Base-by-base conservation (phyloP, 352 stramenopile species). In the Peronospora farinosa region DNA sequence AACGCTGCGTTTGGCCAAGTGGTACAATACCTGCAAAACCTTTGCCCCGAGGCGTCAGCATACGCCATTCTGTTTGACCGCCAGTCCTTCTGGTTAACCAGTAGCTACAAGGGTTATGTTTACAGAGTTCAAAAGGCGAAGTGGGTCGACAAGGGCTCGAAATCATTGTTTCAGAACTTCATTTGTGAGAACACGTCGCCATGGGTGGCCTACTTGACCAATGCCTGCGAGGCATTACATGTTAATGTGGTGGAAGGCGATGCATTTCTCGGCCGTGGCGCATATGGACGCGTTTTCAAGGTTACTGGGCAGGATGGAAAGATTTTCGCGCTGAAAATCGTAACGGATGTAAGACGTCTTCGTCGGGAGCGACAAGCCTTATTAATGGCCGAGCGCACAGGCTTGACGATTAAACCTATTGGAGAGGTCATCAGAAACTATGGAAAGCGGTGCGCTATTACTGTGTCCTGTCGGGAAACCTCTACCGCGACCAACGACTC, bases 1-100 rank as follows among this genome's bases (percentile, higher is more conserved):
- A 28, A 54, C 51, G 58, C 51, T 58, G 58, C 45, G 46, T 67
- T 62, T 63, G 58, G 52, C 13, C 51, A 58, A 62, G 50, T 68
- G 37, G 40, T 51, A 39, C 59, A 48, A 55, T 64, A 64, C 51
- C 37, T 63, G 38, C 35, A 54, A 45, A 52, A 53, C 27, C 27
- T 65, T 56, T 44, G 12, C 41, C 51, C 39, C 23, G 8, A 62
- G 2, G 47, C 4, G 44, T 12, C 28, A 54, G 59, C 37, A 43
- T 51, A 36, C 11, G 53, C 48, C 44, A 41, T 67, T 54, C 47
- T 63, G 8, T 59, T 63, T 53, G 48, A 67, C 30, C 53, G 48
- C 7, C 31, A 23, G 48, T 60, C 59, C 1, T 67, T 67, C 60
- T 63, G 53, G 53, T 51, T 67, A 36, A 67, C 59, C 40, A 47